Conservation (phyloP, 306 rosid genomes). For the Pyrus pyrifolia region DNA sequence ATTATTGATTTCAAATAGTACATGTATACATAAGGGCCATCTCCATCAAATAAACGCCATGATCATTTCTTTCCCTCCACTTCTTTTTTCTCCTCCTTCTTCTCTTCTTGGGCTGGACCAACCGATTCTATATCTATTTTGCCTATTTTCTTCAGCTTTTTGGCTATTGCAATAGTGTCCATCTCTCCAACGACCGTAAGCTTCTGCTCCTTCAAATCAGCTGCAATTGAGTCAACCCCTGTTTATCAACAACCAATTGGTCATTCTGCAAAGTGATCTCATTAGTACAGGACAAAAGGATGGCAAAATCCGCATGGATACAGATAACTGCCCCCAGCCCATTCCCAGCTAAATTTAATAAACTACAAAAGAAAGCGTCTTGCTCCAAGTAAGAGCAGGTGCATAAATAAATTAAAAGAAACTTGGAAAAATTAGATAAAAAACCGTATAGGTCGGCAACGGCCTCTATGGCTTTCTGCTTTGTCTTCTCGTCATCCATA, state of each 20-base stretch:
- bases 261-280: too few species aligned
- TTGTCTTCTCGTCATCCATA: slow-evolving; percentile 19
- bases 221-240: slow-evolving; percentile 19
- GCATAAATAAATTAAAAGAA: neutral
- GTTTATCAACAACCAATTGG: neutral
- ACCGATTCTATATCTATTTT: neutral
- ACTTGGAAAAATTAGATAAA: neutral
- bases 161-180: slow-evolving; percentile 17
- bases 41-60: neutral
- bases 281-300: too few species aligned
- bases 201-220: slow-evolving; percentile 14
- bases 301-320: too few species aligned
- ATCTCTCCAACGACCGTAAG: slow-evolving; percentile 7
- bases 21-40: too few species aligned
- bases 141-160: slow-evolving; percentile 21
- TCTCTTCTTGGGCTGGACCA: too few species aligned
- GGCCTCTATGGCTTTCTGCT: slow-evolving; percentile 16
- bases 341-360: too few species aligned
- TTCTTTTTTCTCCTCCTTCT: neutral
- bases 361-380: neutral
- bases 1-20: too few species aligned
- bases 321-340: too few species aligned
- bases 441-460: slow-evolving; percentile 17
- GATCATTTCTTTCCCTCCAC: neutral
- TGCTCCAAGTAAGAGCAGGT: neutral